Percentiles rank a stretch among this genome's conserved stretches.
Evolutionary conservation across 2,329 filamentous ascomycete species (phyloP).

Genomic region (Lasiodiplodia citricola): DNA sequence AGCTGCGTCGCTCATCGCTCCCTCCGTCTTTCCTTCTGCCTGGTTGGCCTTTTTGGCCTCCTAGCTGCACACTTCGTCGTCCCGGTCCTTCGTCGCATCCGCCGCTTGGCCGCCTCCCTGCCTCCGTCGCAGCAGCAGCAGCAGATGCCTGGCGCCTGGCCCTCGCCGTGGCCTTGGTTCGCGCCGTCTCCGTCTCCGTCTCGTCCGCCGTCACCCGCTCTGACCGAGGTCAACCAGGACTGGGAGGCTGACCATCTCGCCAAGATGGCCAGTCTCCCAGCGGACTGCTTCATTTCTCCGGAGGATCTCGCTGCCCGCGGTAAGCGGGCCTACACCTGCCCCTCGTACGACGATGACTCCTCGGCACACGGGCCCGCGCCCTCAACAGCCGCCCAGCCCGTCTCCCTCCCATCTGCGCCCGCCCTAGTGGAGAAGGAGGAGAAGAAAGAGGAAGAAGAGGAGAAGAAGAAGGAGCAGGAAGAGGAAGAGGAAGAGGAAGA

Average conservation of each 20-base stretch:
- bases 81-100: neutral
- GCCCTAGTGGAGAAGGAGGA: neutral
- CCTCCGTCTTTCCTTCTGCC: neutral
- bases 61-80: neutral
- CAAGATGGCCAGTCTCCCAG: neutral
- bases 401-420: neutral
- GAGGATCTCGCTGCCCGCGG: neutral
- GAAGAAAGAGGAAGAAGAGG: neutral
- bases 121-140: neutral
- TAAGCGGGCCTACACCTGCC: neutral
- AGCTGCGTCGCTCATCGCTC: neutral
- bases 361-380: neutral
- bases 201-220: neutral
- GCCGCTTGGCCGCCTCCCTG: neutral
- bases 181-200: constrained; percentile 3
- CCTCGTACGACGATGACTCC: neutral
- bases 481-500: neutral
- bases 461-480: neutral
- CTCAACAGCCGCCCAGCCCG: neutral
- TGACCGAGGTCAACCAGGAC: neutral
- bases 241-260: neutral
- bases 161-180: neutral
- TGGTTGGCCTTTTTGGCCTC: neutral
- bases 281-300: neutral
- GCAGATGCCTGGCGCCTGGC: neutral